Evolutionary conservation across 176 grass and related monocot species (phyloP).

Genomic region (Chrysopogon serrulatus): DNA sequence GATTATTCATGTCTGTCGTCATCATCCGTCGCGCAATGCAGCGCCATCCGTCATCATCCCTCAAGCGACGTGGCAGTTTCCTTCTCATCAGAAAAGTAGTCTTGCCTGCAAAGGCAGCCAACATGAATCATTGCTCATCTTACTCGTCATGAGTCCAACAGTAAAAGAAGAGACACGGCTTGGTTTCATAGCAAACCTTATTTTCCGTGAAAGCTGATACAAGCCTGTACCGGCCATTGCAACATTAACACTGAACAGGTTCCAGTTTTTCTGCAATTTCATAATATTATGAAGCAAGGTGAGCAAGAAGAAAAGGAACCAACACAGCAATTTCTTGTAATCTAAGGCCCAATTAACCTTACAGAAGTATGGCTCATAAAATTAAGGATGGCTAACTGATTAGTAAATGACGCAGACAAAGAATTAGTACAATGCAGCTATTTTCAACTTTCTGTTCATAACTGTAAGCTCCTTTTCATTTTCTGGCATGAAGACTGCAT

Average conservation of each 20-base stretch:
- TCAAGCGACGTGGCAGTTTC: slow-evolving; percentile 9
- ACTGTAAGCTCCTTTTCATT: neutral
- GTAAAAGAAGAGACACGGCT: neutral
- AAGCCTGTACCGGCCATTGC: slow-evolving; percentile 70
- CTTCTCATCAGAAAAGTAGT: slow-evolving; percentile 56
- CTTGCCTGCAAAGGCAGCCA: slow-evolving; percentile 44
- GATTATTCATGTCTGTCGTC: neutral
- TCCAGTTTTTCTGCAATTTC: slow-evolving; percentile 76
- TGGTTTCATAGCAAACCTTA: slow-evolving; percentile 44
- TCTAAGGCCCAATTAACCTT: neutral
- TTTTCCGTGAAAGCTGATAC: slow-evolving; percentile 75
- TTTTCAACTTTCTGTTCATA: neutral
- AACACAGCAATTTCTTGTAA: neutral
- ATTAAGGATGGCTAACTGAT: neutral
- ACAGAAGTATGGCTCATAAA: neutral
- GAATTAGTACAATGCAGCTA: neutral
- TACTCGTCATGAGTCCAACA: neutral
- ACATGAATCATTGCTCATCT: neutral
- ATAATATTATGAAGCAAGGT: neutral
- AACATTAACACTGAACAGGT: slow-evolving; percentile 67
- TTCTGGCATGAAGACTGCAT: neutral
- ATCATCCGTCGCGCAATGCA: slow-evolving; percentile 30
- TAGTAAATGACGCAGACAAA: neutral
- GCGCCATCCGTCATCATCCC: slow-evolving; percentile 22
- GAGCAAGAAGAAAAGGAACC: neutral